Conservation (phyloP, 1,284 basidiomycete species). For the Coniophora puteana region DNA sequence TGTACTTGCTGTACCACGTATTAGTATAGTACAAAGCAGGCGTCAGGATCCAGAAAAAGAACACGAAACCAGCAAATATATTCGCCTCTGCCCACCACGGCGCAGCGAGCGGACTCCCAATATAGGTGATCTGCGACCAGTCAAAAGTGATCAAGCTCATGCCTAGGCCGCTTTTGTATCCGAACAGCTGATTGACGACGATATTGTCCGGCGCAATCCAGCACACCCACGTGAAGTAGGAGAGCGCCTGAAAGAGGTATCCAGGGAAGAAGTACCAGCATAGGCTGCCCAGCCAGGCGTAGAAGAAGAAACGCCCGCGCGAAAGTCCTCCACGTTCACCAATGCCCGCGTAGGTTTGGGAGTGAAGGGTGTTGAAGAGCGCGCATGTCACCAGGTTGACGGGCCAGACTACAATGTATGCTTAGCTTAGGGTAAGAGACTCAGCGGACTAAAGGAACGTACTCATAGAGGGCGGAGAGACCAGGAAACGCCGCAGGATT, state of each 20-base stretch:
- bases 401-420: slow-evolving; percentile 59
- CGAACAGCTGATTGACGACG: slow-evolving; percentile 11
- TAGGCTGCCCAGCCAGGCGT: slow-evolving; percentile 38
- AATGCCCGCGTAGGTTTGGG: slow-evolving; percentile 42
- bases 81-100: slow-evolving; percentile 50
- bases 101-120: slow-evolving; percentile 18
- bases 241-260: slow-evolving; percentile 50
- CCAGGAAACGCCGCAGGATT: slow-evolving; percentile 59
- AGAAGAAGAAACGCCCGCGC: slow-evolving; percentile 53
- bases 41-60: slow-evolving; percentile 52
- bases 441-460: slow-evolving; percentile 18
- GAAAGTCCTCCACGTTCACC: slow-evolving; percentile 41
- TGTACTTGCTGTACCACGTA: slow-evolving; percentile 32
- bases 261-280: slow-evolving; percentile 51
- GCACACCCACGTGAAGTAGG: slow-evolving; percentile 60
- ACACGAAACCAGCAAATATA: slow-evolving; percentile 55
- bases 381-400: slow-evolving; percentile 76
- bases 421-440: slow-evolving; percentile 3
- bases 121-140: slow-evolving; percentile 41
- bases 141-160: slow-evolving; percentile 39
- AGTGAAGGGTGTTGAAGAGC: slow-evolving; percentile 69
- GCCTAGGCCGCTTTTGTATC: slow-evolving; percentile 26
- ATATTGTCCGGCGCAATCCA: slow-evolving; percentile 66
- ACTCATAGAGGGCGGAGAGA: slow-evolving; percentile 79
- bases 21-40: slow-evolving; percentile 25